Conservation (phyloP, 2,329 filamentous ascomycete species). For the Dactylonectria estremocensis region DNA sequence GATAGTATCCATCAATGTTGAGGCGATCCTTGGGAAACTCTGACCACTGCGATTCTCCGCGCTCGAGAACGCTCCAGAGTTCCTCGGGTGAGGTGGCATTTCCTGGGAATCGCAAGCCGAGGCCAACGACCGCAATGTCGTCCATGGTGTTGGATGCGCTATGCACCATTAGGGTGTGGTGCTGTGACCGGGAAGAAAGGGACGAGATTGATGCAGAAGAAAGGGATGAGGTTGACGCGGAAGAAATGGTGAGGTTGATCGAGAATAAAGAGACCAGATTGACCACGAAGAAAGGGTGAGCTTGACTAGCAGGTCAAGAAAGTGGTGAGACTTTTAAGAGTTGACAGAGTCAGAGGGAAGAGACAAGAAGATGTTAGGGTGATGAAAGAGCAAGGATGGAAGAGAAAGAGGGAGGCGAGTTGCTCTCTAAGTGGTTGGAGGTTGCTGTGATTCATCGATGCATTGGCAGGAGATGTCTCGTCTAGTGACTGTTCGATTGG, state of each 20-base stretch:
- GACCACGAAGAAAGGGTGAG: no score
- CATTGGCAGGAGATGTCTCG: not conserved
- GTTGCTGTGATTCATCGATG: not conserved
- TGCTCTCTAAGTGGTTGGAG: not conserved
- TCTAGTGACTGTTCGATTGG: no score
- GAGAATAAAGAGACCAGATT: no score
- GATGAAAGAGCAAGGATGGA: not conserved
- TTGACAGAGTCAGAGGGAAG: no score
- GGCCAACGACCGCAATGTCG: slow-evolving; percentile 68
- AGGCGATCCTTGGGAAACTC: slow-evolving; percentile 65
- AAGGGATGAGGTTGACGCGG: no score
- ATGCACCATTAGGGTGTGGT: not conserved
- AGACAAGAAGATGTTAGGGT: no score
- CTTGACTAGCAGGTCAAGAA: no score
- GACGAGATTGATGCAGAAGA: not conserved
- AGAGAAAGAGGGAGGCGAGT: not conserved
- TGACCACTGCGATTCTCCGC: slow-evolving; percentile 63
- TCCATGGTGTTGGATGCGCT: slow-evolving; percentile 47
- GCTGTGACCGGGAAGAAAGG: not conserved
- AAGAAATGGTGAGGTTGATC: no score
- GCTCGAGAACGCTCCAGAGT: slow-evolving; percentile 65
- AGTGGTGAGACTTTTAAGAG: no score
- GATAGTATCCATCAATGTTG: slow-evolving; percentile 68
- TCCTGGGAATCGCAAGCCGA: slow-evolving; percentile 68
- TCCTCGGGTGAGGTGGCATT: slow-evolving; percentile 60